Conservation (phyloP, 202 grass and related monocot species). For the Panicum virgatum region DNA sequence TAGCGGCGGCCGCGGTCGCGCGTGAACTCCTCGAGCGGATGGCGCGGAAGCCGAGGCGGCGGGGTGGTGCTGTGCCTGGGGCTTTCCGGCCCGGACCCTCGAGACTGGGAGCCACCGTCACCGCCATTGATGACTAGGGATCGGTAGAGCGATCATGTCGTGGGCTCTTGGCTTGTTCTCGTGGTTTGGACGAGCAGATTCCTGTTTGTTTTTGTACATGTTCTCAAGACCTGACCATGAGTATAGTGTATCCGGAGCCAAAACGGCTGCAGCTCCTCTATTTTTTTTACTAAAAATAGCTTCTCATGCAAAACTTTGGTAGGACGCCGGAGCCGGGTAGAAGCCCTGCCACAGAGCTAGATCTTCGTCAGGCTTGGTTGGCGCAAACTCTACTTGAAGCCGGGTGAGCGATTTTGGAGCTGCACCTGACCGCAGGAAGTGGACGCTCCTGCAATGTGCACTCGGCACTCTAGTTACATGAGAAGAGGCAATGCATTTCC, state of each 20-base stretch:
- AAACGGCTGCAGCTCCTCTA: no score
- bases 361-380: not conserved
- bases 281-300: no score
- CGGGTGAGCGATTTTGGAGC: not conserved
- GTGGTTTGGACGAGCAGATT: not conserved
- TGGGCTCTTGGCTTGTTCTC: not conserved
- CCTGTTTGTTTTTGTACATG: not conserved
- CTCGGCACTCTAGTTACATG: not conserved
- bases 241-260: no score
- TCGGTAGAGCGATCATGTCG: not conserved
- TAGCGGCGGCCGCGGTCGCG: not conserved
- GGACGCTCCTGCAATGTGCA: not conserved
- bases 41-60: conserved; percentile 10
- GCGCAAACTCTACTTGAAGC: not conserved
- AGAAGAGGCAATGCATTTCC: not conserved
- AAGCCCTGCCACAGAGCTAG: no score
- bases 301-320: no score
- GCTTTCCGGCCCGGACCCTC: conserved; percentile 29
- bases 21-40: conserved; percentile 15
- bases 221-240: not conserved
- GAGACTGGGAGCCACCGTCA: conserved; percentile 34
- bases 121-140: conserved; percentile 1
- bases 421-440: not conserved
- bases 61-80: not conserved
- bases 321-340: no score